Base-by-base conservation (phyloP, 2,329 filamentous ascomycete species). In the Dactylellina parvicollis region DNA sequence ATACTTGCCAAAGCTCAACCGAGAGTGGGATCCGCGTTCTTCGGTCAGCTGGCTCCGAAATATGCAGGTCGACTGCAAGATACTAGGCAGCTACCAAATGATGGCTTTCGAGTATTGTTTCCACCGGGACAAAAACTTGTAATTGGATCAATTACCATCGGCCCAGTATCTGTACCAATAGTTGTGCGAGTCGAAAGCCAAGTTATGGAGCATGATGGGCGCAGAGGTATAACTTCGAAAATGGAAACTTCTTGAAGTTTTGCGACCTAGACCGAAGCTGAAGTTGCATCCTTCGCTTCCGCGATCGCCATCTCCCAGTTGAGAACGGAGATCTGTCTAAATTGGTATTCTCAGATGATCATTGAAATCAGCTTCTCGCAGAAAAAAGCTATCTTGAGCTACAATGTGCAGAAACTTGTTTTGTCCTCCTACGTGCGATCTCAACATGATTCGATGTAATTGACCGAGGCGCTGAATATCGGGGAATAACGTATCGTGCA, bases 391-490 rank as follows among this genome's bases (percentile, higher is more conserved):
- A 56, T 56, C 16, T 8, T 18, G 40, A 44, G 36, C n/a, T n/a
- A 28, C 18, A 30, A 16, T n/a, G 14, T 42, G 9, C 52, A 22
- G 47, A 3, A 49, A 28, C 4, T 7, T n/a, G 24, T 26, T 24
- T 10, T 32, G 12, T 9, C 9, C 14, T 40, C 52, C 52, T 56
- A n/a, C 34, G 36, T 56, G 52, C 52, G 36, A 40, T 30, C 18
- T n/a, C 9, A 42, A 26, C 18, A 24, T 56, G 34, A 56, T 56
- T 56, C 42, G 52, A 24, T 18, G 2, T 10, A 40, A 22, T n/a
- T n/a, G n/a, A n/a, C 18, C 9, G 2, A 14, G 28, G 44, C 44
- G 44, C 24, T n/a, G 8, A 12, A 26, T 7, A 28, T 3, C 44
- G 44, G 44, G 14, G 44, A 2, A 49, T 49, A 49, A n/a, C n/a